Evolutionary conservation across 495 filamentous ascomycete species (phyloP).

Genomic region (Tuber aestivum): DNA sequence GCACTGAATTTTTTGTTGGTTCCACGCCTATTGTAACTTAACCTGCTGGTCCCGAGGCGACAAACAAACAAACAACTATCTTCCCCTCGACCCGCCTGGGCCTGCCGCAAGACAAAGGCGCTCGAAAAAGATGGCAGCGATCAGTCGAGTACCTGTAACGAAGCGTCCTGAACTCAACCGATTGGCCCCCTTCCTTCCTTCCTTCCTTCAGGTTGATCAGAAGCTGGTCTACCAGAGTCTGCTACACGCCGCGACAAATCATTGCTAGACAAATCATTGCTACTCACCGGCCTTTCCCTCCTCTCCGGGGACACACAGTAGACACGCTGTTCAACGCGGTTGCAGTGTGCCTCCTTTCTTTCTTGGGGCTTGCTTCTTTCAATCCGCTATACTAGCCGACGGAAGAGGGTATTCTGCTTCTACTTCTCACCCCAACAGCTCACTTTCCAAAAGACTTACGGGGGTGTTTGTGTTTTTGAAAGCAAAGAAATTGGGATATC

Average conservation of each 20-base stretch:
- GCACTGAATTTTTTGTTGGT: background rate
- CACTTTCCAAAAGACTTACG: background rate
- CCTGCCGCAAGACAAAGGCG: background rate
- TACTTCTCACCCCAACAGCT: background rate
- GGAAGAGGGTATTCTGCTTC: background rate
- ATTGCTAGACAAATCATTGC: background rate
- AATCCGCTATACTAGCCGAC: background rate
- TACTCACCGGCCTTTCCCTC: background rate
- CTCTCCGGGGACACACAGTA: background rate
- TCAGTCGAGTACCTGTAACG: background rate
- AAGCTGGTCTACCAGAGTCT: background rate
- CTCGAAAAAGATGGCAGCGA: background rate
- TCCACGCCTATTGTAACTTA: background rate
- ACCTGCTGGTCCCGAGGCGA: background rate
- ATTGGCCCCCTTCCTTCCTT: background rate
- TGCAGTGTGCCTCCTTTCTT: background rate
- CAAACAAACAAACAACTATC: background rate
- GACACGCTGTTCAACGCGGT: background rate
- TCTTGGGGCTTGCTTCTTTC: background rate
- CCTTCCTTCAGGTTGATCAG: background rate
- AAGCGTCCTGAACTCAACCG: background rate
- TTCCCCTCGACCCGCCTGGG: background rate
- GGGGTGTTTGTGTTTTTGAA: background rate
- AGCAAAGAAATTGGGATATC: background rate
- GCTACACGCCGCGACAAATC: background rate